These are phyloP conservation scores for Mantamonas sphyraenae DNA, from an alignment of 78 protist genomes.

Conservation along the genomic window DNA sequence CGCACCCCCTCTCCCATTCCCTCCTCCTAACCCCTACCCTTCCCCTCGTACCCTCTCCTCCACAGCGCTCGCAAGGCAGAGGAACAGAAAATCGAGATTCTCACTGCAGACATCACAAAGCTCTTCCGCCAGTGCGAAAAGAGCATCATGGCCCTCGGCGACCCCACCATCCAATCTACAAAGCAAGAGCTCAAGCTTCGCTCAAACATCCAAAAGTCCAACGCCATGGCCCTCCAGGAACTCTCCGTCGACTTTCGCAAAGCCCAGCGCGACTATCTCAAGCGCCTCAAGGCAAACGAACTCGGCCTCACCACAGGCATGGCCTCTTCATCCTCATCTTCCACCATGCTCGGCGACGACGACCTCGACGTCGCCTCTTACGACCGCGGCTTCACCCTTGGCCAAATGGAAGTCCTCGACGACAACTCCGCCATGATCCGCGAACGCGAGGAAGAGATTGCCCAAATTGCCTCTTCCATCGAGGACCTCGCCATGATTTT, in stretches of 20 bases:
- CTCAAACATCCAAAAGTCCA: neutral
- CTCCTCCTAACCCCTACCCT: too few relatives aligned
- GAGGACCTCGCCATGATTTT: neutral
- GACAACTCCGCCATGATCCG: neutral
- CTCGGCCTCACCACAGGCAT: neutral
- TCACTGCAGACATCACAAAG: slow-evolving; percentile 1
- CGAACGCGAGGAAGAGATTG: neutral
- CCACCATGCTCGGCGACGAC: neutral
- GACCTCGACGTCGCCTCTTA: neutral
- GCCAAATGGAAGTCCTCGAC: neutral
- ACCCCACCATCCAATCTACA: neutral
- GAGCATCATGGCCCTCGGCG: neutral
- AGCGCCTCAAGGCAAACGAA: neutral
- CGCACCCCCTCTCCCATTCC: too few relatives aligned
- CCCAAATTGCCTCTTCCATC: neutral
- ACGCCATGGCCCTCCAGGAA: neutral
- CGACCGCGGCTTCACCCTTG: neutral
- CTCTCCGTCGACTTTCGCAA: neutral
- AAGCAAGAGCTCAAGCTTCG: neutral
- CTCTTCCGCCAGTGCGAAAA: neutral
- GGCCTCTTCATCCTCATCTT: neutral
- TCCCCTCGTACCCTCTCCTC: too few relatives aligned
- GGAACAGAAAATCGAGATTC: neutral
- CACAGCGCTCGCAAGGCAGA: too few relatives aligned
- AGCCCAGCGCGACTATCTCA: neutral